Conservation (phyloP, 176 grass and related monocot species). For the Zea luxurians region DNA sequence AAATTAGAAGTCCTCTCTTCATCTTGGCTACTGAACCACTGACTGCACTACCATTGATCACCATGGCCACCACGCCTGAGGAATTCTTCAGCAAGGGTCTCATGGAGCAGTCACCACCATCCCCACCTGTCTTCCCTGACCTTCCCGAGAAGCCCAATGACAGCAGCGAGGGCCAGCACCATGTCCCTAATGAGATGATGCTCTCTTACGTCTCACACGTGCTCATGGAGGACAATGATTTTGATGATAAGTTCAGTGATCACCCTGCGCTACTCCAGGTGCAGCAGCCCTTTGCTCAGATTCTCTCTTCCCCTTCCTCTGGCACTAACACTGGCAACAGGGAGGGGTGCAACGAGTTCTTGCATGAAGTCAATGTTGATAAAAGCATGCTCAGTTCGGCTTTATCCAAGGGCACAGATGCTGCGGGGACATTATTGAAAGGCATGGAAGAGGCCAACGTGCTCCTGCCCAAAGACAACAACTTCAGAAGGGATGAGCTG, state of each 20-base stretch:
- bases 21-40: not conserved
- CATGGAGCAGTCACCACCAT: not conserved
- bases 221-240: constrained; percentile 49
- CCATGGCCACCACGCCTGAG: not conserved
- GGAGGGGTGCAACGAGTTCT: no score
- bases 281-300: no score
- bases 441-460: not conserved
- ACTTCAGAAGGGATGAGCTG: not conserved
- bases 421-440: not conserved
- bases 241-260: constrained; percentile 25
- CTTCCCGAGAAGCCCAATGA: not conserved
- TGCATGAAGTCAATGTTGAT: no score
- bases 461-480: not conserved
- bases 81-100: not conserved
- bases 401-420: no score
- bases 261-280: no score
- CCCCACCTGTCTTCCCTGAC: not conserved
- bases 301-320: no score
- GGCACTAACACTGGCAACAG: no score
- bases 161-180: not conserved
- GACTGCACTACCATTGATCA: not conserved
- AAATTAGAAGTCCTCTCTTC: not conserved
- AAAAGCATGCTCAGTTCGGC: no score
- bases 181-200: constrained; percentile 11
- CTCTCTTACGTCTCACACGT: constrained; percentile 30